Base-by-base conservation (phyloP, 208 protist genomes). In the Polymyxa betae region DNA sequence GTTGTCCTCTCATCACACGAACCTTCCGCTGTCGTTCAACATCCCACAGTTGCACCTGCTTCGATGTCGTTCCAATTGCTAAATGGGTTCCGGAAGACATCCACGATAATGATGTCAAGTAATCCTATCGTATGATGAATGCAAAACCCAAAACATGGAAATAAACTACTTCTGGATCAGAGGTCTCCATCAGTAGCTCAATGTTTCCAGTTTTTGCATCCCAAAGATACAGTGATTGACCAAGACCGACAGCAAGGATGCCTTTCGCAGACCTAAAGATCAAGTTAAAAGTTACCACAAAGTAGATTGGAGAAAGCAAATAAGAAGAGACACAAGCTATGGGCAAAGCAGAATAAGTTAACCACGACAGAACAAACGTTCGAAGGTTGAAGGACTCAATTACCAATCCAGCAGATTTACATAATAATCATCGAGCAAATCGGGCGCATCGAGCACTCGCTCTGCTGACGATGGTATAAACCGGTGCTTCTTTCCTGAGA, bases 341-440 rank as follows among this genome's bases (percentile, higher is more conserved):
- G 78, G 44, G 78, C 10, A 10, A 52, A 16, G 45, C 38, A 40
- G n/a, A 82, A 77, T 24, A n/a, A 24, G 24, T 68, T 68, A n/a
- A n/a, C 24, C 54, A 68, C 54, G 24, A n/a, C n/a, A 68, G 24
- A n/a, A 68, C 24, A 24, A 68, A 68, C 29, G 54, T 68, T n/a
- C n/a, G 77, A 88, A 24, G 12, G 24, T 45, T 41, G 43, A n/a
- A 5, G 43, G 12, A 29, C 16, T 32, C 24, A 88, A 91, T 45
- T 92, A 96, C 98, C 98, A 99, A 93, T 99, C 98, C 0, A 99
- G 94, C 0, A 99, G 93, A 92, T 99, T 99, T 16, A 99, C 95
- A 95, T 99, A 99, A 92, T 98, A 99, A 95, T 99, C 98, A 90
- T 99, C 98, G 78, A 97, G 92, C 60, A 99, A 94, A 90, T 98